Base-by-base conservation (phyloP, 805 yeast species). In the Myxozyma mucilagina region DNA sequence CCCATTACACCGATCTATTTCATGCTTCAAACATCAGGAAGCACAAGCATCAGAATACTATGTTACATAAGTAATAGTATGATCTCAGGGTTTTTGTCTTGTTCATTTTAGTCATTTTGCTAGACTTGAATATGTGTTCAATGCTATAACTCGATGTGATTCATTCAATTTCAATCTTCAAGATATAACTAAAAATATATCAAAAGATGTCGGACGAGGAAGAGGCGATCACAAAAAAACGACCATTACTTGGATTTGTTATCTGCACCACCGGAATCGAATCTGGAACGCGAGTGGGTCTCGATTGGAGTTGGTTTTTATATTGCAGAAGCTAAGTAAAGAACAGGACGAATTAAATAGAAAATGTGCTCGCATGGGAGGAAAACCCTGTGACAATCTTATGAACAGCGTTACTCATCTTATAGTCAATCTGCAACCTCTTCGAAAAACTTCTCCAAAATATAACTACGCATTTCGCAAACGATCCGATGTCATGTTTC, bases 401-500 rank as follows among this genome's bases (percentile, higher is more conserved):
- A 81, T 80, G 80, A 75, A 80, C 54, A 83, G 80, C 70, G 84
- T 81, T 20, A 78, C 75, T 47, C 79, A 77, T 64, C 69, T 85
- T 41, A 73, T 85, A 4, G 87, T 84, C 20, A 87, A 86, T 4
- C 74, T 75, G 47, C 72, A 82, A 47, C 41, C 48, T 73, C 76
- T 8, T 18, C 38, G 53, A 4, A 39, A 36, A 8, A n/a, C 42
- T 60, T 80, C 87, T 2, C 82, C 79, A 13, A 85, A 85, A 71
- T 85, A 82, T 73, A 73, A 73, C 61, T 84, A 74, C 73, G 80
- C 84, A 36, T 76, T 83, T 7, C 70, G 57, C 38, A 66, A 69
- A 18, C 67, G 72, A 32, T 74, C 75, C 53, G 92, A 88, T 72
- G 79, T 90, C 36, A 72, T 72, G 47, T 84, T 89, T 66, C 70